Conservation (phyloP, 345 rosid genomes). For the Lepidium didymum region DNA sequence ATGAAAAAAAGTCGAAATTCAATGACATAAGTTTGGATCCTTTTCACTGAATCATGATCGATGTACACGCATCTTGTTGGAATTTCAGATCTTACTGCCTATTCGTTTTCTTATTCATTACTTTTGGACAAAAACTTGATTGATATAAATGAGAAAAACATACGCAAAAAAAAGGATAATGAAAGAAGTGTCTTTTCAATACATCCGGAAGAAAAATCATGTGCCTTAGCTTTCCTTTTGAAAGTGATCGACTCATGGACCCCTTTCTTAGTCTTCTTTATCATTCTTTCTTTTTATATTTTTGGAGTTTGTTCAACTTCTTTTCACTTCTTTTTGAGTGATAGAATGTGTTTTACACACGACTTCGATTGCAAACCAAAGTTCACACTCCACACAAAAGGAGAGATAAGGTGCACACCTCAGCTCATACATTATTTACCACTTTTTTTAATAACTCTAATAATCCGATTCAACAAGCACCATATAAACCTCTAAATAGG, state of each 20-base stretch:
- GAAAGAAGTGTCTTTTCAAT: constrained; percentile 17
- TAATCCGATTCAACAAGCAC: too few species aligned
- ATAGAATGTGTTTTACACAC: constrained; percentile 2
- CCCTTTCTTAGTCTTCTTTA: constrained; percentile 1
- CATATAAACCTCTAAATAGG: too few species aligned
- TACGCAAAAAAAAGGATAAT: not conserved
- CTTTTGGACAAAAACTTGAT: not conserved
- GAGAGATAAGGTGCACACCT: not conserved
- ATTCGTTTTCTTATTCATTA: not conserved
- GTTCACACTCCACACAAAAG: not conserved
- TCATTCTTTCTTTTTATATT: constrained; percentile 3
- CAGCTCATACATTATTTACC: not conserved
- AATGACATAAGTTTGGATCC: constrained; percentile 16
- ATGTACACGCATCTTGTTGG: constrained; percentile 18
- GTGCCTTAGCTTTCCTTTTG: constrained; percentile 28
- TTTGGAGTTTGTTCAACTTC: constrained; percentile 23
- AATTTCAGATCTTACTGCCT: not conserved
- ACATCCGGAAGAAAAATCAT: constrained; percentile 25
- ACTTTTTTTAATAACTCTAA: not conserved
- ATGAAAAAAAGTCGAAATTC: constrained; percentile 2
- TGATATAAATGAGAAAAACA: not conserved
- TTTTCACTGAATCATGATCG: constrained; percentile 18
- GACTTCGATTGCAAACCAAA: constrained; percentile 10
- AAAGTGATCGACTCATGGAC: constrained; percentile 27
- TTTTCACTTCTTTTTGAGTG: constrained; percentile 22